Evolutionary conservation across 179 eudicot species (phyloP).

Genomic region (Monotropa hypopitys): DNA sequence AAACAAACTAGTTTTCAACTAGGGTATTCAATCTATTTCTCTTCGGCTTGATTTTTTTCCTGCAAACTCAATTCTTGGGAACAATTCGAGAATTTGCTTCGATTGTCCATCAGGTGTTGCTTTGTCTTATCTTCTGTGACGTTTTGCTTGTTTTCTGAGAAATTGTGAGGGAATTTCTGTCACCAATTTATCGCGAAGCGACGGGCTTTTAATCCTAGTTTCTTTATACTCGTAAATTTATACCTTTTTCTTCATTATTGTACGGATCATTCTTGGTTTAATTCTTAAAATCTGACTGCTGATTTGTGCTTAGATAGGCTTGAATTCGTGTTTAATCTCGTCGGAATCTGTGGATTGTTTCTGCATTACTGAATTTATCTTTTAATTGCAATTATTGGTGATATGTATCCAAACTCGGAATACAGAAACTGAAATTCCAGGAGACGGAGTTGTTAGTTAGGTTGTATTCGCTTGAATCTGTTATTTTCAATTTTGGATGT

Average conservation of each 20-base stretch:
- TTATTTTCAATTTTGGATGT: background rate
- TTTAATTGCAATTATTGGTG: background rate
- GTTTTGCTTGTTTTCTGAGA: background rate
- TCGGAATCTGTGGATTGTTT: background rate
- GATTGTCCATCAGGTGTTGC: background rate
- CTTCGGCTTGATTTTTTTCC: background rate
- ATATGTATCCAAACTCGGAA: background rate
- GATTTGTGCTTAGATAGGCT: background rate
- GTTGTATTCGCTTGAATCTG: background rate
- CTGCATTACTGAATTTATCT: background rate
- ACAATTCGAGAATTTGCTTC: background rate
- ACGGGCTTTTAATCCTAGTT: background rate
- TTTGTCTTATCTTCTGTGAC: background rate
- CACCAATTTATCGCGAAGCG: background rate
- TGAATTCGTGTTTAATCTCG: background rate
- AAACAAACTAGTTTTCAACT: background rate
- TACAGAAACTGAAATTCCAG: background rate
- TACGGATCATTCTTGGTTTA: background rate
- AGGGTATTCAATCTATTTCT: background rate
- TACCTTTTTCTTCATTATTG: background rate
- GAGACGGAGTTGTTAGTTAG: background rate
- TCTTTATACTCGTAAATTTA: background rate
- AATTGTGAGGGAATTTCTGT: background rate
- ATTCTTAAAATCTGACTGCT: background rate
- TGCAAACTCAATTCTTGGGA: background rate